These are phyloP conservation scores for Diaporthe australafricana DNA, from an alignment of 2,329 filamentous ascomycete genomes.

Conservation along the genomic window DNA sequence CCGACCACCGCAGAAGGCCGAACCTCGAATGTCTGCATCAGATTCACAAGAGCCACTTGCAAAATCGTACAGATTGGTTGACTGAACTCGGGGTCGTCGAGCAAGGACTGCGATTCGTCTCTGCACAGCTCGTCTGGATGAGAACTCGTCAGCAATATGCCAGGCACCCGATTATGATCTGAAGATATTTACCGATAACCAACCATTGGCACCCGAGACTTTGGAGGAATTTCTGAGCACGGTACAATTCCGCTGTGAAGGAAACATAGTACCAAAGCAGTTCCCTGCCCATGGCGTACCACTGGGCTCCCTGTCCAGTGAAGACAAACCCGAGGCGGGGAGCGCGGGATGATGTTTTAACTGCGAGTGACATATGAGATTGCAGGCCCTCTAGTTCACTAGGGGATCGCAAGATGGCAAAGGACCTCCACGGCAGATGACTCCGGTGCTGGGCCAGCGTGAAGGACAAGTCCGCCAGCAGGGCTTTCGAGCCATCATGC, in stretches of 20 bases:
- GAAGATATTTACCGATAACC: background rate
- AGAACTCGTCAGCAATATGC: too few species aligned
- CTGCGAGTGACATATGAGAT: background rate
- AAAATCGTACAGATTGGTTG: background rate
- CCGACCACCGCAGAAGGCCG: background rate
- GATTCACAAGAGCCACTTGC: background rate
- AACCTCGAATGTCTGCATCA: background rate
- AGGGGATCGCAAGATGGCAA: background rate
- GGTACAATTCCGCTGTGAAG: background rate
- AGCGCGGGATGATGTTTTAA: background rate
- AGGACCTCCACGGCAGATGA: background rate
- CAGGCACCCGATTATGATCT: too few species aligned
- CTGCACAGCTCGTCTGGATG: background rate
- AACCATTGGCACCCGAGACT: background rate
- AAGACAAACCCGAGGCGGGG: background rate
- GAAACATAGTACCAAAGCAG: background rate
- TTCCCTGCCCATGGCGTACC: background rate
- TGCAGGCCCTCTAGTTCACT: background rate
- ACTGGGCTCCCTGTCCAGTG: background rate
- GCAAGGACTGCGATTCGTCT: background rate
- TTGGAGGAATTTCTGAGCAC: background rate
- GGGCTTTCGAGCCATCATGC: background rate
- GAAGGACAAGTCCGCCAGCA: background rate
- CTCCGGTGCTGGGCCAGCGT: background rate
- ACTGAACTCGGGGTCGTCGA: background rate